Evolutionary conservation across 495 filamentous ascomycete species (phyloP).

Genomic region (Antarctomyces pellizariae): DNA sequence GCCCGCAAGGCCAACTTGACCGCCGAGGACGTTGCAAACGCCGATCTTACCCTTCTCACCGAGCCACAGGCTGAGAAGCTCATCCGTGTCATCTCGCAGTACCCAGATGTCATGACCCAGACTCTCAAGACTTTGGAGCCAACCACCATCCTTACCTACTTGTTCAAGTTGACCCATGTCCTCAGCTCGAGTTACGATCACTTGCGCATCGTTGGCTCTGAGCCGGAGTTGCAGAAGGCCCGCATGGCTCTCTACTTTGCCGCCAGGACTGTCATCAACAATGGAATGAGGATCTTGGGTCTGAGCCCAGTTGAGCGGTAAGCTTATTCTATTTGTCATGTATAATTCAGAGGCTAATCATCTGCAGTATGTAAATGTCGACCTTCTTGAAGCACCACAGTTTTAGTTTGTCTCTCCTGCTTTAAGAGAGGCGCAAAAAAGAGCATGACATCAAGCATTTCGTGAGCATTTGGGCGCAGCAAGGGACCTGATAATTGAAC

Average conservation of each 20-base stretch:
- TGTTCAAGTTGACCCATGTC: constrained; percentile 74
- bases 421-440: too few species aligned
- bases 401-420: too few species aligned
- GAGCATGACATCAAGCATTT: too few species aligned
- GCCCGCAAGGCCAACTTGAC: constrained; percentile 26
- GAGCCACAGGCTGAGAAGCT: constrained; percentile 36
- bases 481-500: too few species aligned
- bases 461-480: too few species aligned
- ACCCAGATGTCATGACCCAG: constrained; percentile 38
- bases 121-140: constrained; percentile 42
- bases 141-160: constrained; percentile 48
- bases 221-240: constrained; percentile 45
- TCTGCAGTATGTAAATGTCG: too few species aligned
- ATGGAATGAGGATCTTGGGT: constrained; percentile 67
- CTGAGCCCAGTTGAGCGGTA: constrained; percentile 51
- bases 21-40: constrained; percentile 27
- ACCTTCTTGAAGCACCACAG: too few species aligned
- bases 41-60: constrained; percentile 31
- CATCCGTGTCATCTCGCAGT: constrained; percentile 34
- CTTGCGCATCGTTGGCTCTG: constrained; percentile 53
- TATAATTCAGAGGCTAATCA: too few species aligned
- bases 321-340: too few species aligned
- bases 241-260: constrained; percentile 67
- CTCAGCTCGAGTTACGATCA: constrained; percentile 68
- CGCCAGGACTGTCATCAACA: constrained; percentile 52